Percentiles rank a stretch among this genome's conserved stretches.
phyloP scores from a whole-genome alignment of 2,329 filamentous ascomycete species.

The Didymella glomerata region DNA sequence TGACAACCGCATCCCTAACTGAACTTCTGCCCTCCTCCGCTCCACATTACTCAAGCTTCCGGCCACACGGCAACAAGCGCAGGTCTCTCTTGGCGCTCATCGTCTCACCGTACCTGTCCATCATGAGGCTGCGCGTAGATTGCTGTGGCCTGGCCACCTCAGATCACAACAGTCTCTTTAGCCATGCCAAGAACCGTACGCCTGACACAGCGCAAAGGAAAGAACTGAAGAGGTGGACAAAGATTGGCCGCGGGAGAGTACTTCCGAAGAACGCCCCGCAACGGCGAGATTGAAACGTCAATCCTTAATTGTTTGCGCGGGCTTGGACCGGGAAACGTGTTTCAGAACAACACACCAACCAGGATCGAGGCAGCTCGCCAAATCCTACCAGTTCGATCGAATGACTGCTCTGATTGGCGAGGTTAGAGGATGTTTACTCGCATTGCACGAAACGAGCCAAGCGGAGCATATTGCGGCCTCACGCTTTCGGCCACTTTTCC shows the following conservation, averaged over 20 bases:
- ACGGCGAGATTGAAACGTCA: slow-evolving; percentile 36
- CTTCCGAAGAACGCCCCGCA: slow-evolving; percentile 26
- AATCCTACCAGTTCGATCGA: background rate
- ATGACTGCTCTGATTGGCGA: slow-evolving; percentile 14
- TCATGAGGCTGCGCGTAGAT: background rate
- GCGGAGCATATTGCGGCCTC: slow-evolving; percentile 28
- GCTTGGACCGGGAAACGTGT: slow-evolving; percentile 27
- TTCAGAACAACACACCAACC: slow-evolving; percentile 33
- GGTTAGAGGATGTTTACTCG: background rate
- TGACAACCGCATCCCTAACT: slow-evolving; percentile 19
- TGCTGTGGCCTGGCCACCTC: background rate
- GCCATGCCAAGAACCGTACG: slow-evolving; percentile 8
- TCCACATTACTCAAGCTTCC: slow-evolving; percentile 13
- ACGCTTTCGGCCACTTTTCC: slow-evolving; percentile 25
- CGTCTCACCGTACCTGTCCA: background rate
- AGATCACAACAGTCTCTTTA: slow-evolving; percentile 11
- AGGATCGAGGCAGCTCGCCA: background rate
- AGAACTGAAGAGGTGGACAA: slow-evolving; percentile 19
- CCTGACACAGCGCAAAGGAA: slow-evolving; percentile 18
- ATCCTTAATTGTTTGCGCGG: slow-evolving; percentile 33
- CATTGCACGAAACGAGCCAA: slow-evolving; percentile 24
- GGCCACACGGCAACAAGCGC: slow-evolving; percentile 1
- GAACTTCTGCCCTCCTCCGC: slow-evolving; percentile 15
- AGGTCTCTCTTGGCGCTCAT: background rate
- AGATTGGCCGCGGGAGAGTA: slow-evolving; percentile 19